These are phyloP conservation scores for Eucalyptus cloeziana DNA, from an alignment of 345 rosid genomes.

Conservation along the genomic window DNA sequence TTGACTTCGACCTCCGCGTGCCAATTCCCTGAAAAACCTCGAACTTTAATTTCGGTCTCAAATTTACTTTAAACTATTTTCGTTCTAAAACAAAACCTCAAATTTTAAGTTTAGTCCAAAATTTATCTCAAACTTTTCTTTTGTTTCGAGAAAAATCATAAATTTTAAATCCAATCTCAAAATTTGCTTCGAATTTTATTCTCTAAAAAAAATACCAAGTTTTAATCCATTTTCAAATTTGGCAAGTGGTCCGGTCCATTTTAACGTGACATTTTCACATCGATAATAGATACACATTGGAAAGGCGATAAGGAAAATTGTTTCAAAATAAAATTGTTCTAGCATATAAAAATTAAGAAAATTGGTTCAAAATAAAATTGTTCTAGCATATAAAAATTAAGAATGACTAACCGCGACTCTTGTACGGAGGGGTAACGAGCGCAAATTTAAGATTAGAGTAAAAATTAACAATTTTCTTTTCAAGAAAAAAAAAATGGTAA, in stretches of 20 bases:
- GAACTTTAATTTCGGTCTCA: rapidly evolving
- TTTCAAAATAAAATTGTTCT: rapidly evolving
- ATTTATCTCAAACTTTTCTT: rapidly evolving
- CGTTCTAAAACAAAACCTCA: rapidly evolving
- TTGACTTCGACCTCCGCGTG: background rate
- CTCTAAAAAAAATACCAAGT: rapidly evolving
- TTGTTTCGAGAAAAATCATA: rapidly evolving
- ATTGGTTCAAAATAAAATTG: too few relatives aligned
- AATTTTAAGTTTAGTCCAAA: too few relatives aligned
- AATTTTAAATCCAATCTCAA: rapidly evolving
- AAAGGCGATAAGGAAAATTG: rapidly evolving
- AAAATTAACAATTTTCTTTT: too few relatives aligned
- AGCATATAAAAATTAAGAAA: rapidly evolving
- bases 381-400: rapidly evolving
- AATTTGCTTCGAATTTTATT: rapidly evolving
- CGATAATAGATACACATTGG: rapidly evolving
- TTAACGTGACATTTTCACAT: too few relatives aligned
- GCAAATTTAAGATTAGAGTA: rapidly evolving
- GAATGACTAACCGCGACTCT: rapidly evolving
- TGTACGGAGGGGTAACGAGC: rapidly evolving
- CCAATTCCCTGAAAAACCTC: too few relatives aligned
- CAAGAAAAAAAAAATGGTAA: too few relatives aligned
- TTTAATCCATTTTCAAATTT: too few relatives aligned
- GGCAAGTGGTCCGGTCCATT: rapidly evolving
- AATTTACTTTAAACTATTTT: too few relatives aligned